phyloP scores from a whole-genome alignment of 257 asterid genomes.

The Agastache rugosa region DNA sequence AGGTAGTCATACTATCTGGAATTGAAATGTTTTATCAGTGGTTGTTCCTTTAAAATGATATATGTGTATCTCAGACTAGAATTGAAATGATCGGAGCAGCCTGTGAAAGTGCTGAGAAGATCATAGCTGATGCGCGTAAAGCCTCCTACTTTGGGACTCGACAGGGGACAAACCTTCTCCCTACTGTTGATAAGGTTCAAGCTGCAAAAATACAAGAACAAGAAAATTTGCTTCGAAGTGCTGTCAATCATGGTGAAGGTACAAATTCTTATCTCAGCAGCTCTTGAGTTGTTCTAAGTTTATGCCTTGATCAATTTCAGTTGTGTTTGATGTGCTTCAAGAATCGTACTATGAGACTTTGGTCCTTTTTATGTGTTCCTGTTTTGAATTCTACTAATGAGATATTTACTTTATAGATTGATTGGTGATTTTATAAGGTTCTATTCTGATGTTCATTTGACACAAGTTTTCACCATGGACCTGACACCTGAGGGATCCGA shows the following conservation, averaged over 20 bases:
- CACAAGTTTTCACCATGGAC: not conserved
- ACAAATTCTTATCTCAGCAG: slow-evolving; percentile 30
- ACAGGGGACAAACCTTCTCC: slow-evolving; percentile 89
- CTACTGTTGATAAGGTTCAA: slow-evolving; percentile 95
- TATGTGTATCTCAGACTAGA: slow-evolving; percentile 63
- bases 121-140: slow-evolving; percentile 91
- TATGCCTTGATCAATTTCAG: slow-evolving; percentile 14
- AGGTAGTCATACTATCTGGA: slow-evolving; percentile 18
- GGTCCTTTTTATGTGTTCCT: not conserved
- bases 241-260: slow-evolving; percentile 99
- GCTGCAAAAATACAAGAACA: slow-evolving; percentile 99
- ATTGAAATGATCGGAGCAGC: slow-evolving; percentile 91
- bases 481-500: slow-evolving; percentile 27
- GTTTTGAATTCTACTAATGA: slow-evolving; percentile 4
- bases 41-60: slow-evolving; percentile 8
- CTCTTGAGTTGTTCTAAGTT: slow-evolving; percentile 22
- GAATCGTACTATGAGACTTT: slow-evolving; percentile 20
- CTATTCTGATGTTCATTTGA: slow-evolving; percentile 14
- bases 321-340: slow-evolving; percentile 16
- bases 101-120: slow-evolving; percentile 97
- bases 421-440: not conserved
- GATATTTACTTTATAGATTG: slow-evolving; percentile 8
- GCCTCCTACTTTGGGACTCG: slow-evolving; percentile 84
- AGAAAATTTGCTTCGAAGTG: slow-evolving; percentile 86
- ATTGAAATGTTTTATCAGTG: not conserved